phyloP scores from a whole-genome alignment of 768 basidiomycete genomes.

The Trametes meyenii region DNA sequence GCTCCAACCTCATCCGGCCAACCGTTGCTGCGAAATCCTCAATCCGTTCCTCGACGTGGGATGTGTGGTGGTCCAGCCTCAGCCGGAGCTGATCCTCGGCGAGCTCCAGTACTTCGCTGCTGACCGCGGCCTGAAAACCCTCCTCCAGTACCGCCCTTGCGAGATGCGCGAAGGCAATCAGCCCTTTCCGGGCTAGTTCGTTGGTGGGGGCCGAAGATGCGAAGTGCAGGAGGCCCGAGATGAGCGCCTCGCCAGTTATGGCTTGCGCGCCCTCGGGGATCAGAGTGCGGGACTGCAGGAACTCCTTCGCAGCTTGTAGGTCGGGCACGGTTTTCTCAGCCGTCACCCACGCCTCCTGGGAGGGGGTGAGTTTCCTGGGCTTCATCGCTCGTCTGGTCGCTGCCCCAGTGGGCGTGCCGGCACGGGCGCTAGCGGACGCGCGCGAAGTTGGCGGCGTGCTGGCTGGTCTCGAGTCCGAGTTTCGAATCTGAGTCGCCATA shows the following conservation, averaged over 20 bases:
- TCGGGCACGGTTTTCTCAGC: background rate
- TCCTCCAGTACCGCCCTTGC: background rate
- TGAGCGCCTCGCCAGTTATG: conserved; percentile 1
- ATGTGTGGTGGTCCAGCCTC: conserved; percentile 5
- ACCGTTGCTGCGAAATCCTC: background rate
- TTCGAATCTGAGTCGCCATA: background rate
- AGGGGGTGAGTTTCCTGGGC: background rate
- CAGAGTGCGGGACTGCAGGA: background rate
- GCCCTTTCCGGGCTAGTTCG: background rate
- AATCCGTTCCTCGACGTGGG: background rate
- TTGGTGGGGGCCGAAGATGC: background rate
- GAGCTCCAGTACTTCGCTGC: background rate
- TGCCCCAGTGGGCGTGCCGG: too few species aligned
- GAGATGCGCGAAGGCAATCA: conserved; percentile 9
- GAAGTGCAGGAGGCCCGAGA: conserved; percentile 10
- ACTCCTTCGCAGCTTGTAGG: background rate
- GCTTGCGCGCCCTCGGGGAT: conserved; percentile 9
- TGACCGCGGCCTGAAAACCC: background rate
- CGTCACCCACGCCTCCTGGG: background rate
- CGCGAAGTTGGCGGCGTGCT: background rate
- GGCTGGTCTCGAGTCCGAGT: background rate
- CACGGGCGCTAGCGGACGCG: background rate
- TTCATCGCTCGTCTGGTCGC: background rate
- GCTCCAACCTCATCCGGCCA: background rate
- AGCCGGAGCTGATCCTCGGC: conserved; percentile 2